phyloP scores from a whole-genome alignment of 768 basidiomycete species.

The Russula ochroleuca region DNA sequence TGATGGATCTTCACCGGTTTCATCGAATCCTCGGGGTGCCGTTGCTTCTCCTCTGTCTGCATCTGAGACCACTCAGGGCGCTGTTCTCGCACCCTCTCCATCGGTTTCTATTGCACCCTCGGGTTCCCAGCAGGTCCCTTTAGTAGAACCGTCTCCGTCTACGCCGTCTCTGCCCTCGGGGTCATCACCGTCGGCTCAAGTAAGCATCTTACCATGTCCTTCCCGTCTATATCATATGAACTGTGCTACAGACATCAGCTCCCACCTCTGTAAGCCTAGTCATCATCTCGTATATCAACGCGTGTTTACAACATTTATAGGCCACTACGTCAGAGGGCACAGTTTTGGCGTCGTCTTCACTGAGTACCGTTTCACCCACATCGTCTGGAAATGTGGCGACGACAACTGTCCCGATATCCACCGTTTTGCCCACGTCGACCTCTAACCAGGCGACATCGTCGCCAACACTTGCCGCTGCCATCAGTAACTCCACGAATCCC shows the following conservation, averaged over 20 bases:
- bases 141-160: neutral
- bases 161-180: neutral
- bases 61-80: neutral
- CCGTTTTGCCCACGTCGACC: neutral
- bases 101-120: neutral
- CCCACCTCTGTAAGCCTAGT: conserved; percentile 6
- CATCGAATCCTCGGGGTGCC: neutral
- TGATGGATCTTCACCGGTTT: neutral
- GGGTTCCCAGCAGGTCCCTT: neutral
- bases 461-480: neutral
- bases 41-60: neutral
- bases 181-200: neutral
- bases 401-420: neutral
- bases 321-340: neutral
- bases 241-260: neutral
- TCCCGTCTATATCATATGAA: neutral
- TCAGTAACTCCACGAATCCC: neutral
- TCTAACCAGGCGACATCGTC: neutral
- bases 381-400: neutral
- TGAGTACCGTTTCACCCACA: neutral
- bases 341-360: neutral
- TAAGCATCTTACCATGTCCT: neutral
- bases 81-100: neutral
- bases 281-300: neutral
- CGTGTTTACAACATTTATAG: conserved; percentile 6